These are phyloP conservation scores for Fusarium brevicatenulatum DNA, from an alignment of 2,329 filamentous ascomycete genomes.

Conservation along the genomic window DNA sequence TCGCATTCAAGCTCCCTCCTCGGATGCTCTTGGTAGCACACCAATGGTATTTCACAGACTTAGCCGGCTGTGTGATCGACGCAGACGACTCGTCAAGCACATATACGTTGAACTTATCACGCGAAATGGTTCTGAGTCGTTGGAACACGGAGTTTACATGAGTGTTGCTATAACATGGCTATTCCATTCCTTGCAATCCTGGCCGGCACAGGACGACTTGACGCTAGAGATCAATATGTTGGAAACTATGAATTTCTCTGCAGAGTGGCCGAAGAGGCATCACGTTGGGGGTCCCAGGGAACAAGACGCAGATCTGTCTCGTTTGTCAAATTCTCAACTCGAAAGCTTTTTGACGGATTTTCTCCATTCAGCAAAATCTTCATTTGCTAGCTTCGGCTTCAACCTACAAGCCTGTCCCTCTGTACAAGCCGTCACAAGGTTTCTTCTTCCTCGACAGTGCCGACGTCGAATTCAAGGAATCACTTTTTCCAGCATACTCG, in stretches of 20 bases:
- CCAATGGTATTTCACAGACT: neutral
- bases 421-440: neutral
- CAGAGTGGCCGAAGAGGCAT: neutral
- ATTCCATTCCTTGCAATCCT: neutral
- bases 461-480: neutral
- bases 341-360: no score
- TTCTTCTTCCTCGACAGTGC: neutral
- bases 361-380: no score
- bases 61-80: fast-evolving
- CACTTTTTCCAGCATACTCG: neutral
- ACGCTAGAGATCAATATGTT: neutral
- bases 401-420: neutral
- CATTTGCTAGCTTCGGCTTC: no score
- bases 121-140: neutral
- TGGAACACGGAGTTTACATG: no score
- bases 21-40: fast-evolving
- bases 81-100: neutral
- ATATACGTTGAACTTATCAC: neutral
- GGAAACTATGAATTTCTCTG: neutral
- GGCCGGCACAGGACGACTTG: neutral
- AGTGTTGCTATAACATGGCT: neutral
- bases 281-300: neutral
- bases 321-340: neutral
- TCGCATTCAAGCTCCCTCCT: neutral
- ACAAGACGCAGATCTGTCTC: neutral